Evolutionary conservation across 1,284 basidiomycete species (phyloP), one percentile per base, ranked within the genome.

Genomic region (Fistulinella cinereoalba): DNA sequence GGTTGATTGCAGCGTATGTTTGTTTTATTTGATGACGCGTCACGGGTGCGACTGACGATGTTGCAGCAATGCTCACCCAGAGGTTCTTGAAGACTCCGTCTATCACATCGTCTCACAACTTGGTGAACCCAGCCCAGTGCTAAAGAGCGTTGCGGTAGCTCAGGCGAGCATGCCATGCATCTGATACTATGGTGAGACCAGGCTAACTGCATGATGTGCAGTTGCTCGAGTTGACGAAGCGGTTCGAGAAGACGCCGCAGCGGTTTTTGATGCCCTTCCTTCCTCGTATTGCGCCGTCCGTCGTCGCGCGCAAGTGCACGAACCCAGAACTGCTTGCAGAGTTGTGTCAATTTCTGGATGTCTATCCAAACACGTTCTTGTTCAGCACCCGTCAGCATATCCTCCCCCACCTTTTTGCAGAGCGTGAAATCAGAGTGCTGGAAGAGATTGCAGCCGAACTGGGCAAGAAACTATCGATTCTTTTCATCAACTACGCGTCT

Each of bases 231-330:
- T 58, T 87, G 32, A 76, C 81, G 19, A 80, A 76, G 47, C 62
- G 73, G 44, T 73, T 81, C 54, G 74, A 78, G 34, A 91, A 88
- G 57, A 73, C 81, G 2, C 77, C 83, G 0, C 90, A 90, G 58
- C 75, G 75, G 9, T 71, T 94, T 28, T 62, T 92, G 9, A 77
- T 78, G 3, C 88, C 90, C 0, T 83, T 85, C 61, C 71, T 92
- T 51, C 74, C 81, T 24, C 73, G 77, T 23, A 75, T 95, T 44
- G 82, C 86, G 1, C 78, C 83, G 1, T 80, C 82, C 42, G 70
- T 93, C 13, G 76, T 88, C 15, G 69, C 74, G 22, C 77, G 78
- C 31, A 71, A 88, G 37, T 73, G 71, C 36, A 73, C 73, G 2
- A 77, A 84, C 23, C 87, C 86, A 0, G 69, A 67, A 25, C 61